A percentile compares a stretch with the other conserved stretches of the same genome.
Conservation (phyloP, 768 basidiomycete species). For the Leccinum truebloodii region DNA sequence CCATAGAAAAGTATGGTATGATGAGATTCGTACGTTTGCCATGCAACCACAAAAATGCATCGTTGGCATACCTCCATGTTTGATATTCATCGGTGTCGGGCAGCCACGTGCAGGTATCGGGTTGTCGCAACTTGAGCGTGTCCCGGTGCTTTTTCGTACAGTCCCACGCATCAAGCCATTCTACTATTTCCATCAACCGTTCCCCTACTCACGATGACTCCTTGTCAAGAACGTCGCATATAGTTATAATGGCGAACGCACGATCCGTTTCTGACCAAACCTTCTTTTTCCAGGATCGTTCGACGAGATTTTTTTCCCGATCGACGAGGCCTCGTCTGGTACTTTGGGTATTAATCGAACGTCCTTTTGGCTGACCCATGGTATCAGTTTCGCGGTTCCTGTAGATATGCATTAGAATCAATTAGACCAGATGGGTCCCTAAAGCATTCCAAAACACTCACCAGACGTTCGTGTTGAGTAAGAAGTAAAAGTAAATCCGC, state of each 20-base stretch:
- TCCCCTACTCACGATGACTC: neutral
- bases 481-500: neutral
- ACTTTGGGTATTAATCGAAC: neutral
- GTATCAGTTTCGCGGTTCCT: neutral
- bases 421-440: neutral
- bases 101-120: neutral
- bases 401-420: neutral
- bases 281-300: neutral
- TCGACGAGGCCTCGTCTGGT: neutral
- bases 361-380: neutral
- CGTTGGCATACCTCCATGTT: neutral
- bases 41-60: neutral
- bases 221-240: neutral
- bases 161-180: neutral
- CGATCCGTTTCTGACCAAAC: neutral
- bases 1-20: neutral
- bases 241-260: neutral
- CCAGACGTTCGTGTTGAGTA: neutral
- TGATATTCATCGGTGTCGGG: neutral
- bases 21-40: neutral
- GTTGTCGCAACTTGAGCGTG: neutral
- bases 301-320: neutral
- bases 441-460: neutral
- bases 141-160: neutral
- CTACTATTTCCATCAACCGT: neutral